These are phyloP conservation scores for Gloeostereum incarnatum DNA, from an alignment of 768 basidiomycete genomes.

Conservation along the genomic window DNA sequence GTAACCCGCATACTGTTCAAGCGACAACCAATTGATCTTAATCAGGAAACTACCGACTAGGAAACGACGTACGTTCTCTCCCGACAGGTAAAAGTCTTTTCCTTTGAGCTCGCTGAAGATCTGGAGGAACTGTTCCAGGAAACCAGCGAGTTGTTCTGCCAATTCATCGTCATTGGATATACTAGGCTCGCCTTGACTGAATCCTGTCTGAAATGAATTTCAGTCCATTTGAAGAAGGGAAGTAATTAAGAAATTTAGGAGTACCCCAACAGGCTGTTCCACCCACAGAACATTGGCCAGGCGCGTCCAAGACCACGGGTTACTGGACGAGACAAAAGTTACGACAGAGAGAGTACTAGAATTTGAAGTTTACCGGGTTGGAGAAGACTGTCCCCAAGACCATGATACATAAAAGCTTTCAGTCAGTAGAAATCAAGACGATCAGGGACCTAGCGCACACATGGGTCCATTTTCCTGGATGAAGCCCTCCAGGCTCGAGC, in stretches of 20 bases:
- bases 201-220: slow-evolving; percentile 38
- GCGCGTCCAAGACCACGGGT: slow-evolving; percentile 64
- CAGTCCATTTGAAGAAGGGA: background rate
- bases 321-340: slow-evolving; percentile 34
- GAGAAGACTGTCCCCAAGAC: slow-evolving; percentile 39
- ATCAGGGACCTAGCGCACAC: slow-evolving; percentile 20
- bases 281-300: slow-evolving; percentile 59
- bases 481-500: slow-evolving; percentile 57
- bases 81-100: slow-evolving; percentile 61
- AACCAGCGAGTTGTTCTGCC: slow-evolving; percentile 46
- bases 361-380: slow-evolving; percentile 16
- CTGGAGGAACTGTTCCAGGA: slow-evolving; percentile 67
- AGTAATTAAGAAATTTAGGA: too few species aligned
- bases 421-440: background rate
- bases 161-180: slow-evolving; percentile 53
- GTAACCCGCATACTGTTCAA: slow-evolving; percentile 62
- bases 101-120: slow-evolving; percentile 67
- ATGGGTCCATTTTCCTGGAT: slow-evolving; percentile 61
- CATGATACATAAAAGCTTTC: slow-evolving; percentile 18
- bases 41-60: background rate
- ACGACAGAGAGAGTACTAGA: slow-evolving; percentile 10
- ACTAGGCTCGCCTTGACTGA: slow-evolving; percentile 55
- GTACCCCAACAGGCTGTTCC: slow-evolving; percentile 64
- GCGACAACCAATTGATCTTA: slow-evolving; percentile 1
- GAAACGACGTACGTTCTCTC: slow-evolving; percentile 58